phyloP scores from a whole-genome alignment of 108 stramenopile genomes.

The Stephanodiscus minutulus region DNA sequence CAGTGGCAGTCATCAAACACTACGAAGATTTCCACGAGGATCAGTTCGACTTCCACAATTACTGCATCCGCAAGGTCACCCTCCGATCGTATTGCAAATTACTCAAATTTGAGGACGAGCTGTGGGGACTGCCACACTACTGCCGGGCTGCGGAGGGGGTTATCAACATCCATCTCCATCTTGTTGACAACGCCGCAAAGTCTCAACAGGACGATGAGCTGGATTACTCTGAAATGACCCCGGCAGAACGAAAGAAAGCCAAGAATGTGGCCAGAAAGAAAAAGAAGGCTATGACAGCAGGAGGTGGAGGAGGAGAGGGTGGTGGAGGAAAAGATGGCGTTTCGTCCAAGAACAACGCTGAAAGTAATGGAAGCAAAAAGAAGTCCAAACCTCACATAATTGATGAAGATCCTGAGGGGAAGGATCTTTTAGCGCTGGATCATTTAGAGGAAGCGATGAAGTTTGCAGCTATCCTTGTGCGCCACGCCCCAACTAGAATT shows the following conservation, averaged over 20 bases:
- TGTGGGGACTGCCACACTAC: conserved; percentile 85
- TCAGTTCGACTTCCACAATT: conserved; percentile 98
- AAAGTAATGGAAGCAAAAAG: conserved; percentile 61
- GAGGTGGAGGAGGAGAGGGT: conserved; percentile 40
- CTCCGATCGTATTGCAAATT: conserved; percentile 92
- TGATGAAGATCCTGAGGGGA: conserved; percentile 91
- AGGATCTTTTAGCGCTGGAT: conserved; percentile 76
- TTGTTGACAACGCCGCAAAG: conserved; percentile 68
- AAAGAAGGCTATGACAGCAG: conserved; percentile 53
- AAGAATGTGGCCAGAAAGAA: conserved; percentile 85
- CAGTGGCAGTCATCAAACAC: conserved; percentile 89
- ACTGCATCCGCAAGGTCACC: conserved; percentile 96
- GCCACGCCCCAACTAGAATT: conserved; percentile 69
- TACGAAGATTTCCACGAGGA: conserved; percentile 97
- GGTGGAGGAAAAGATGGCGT: conserved; percentile 35
- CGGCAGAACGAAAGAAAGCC: conserved; percentile 84
- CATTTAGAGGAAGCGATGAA: conserved; percentile 84
- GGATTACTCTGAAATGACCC: conserved; percentile 85
- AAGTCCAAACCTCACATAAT: conserved; percentile 57
- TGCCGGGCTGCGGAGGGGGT: conserved; percentile 79
- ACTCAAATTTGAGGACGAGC: conserved; percentile 85
- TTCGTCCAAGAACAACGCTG: conserved; percentile 44
- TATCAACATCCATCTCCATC: conserved; percentile 72
- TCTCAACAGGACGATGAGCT: conserved; percentile 62
- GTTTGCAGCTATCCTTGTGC: conserved; percentile 71